Evolutionary conservation across 2,329 filamentous ascomycete genomes (phyloP).

Genomic region (Fonsecaea monophora): DNA sequence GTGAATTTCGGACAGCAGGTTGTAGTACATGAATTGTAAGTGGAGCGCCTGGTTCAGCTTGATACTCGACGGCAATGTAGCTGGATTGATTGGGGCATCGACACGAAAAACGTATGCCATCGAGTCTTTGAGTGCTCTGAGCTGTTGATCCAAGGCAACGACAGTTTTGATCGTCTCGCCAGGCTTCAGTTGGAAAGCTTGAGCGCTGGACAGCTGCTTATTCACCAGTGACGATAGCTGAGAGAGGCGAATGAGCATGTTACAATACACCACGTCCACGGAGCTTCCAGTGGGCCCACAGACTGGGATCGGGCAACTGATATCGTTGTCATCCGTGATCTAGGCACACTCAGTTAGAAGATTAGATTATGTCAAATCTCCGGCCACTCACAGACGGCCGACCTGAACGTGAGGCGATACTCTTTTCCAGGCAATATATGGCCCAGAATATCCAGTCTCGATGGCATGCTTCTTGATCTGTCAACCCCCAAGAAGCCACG

Average conservation of each 20-base stretch:
- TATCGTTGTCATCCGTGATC: conserved; percentile 9
- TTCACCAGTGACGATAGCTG: background rate
- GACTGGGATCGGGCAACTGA: conserved; percentile 11
- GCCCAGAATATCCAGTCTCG: conserved; percentile 17
- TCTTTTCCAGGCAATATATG: conserved; percentile 11
- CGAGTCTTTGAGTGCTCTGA: too few species aligned
- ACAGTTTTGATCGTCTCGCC: conserved; percentile 5
- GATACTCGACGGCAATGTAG: background rate
- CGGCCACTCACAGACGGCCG: conserved; percentile 5
- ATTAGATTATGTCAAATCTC: too few species aligned
- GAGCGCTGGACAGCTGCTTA: background rate
- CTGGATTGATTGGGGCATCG: background rate
- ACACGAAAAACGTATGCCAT: too few species aligned
- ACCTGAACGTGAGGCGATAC: conserved; percentile 12
- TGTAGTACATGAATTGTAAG: conserved; percentile 15
- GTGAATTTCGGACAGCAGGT: background rate
- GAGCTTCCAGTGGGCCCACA: conserved; percentile 11
- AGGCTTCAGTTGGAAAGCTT: conserved; percentile 1
- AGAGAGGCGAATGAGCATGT: background rate
- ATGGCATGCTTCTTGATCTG: conserved; percentile 7
- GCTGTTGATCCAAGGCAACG: background rate
- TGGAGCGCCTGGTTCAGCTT: conserved; percentile 4
- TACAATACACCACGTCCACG: conserved; percentile 14
- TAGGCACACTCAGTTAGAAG: too few species aligned
- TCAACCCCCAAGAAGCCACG: background rate